Evolutionary conservation across 139 green algal genomes (phyloP).

Genomic region (Coelastrella sp.): DNA sequence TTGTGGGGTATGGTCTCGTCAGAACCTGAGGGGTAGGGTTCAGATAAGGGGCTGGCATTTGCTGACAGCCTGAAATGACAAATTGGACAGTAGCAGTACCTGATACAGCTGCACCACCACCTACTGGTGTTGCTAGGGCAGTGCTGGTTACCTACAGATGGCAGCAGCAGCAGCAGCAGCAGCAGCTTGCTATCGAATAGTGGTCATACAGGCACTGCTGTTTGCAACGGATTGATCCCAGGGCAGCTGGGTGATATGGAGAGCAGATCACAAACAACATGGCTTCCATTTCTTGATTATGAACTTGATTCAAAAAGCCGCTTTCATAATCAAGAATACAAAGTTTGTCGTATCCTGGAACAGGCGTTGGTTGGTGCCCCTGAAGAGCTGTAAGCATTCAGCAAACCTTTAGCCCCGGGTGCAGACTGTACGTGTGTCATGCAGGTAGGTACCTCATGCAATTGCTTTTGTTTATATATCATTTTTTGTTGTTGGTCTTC

Average conservation of each 20-base stretch:
- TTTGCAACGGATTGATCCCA: no score
- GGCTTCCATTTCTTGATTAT: no score
- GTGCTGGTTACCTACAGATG: constrained; percentile 24
- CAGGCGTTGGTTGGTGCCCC: neutral
- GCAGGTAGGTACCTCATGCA: neutral
- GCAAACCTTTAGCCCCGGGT: neutral
- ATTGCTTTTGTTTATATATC: neutral
- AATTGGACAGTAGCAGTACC: neutral
- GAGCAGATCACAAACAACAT: no score
- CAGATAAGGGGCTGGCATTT: neutral
- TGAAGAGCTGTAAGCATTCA: neutral
- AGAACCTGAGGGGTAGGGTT: no score
- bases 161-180: neutral
- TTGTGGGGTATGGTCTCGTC: neutral
- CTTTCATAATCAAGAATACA: no score
- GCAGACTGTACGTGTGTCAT: neutral
- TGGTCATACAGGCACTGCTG: no score
- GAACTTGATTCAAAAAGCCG: no score
- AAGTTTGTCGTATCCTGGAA: neutral
- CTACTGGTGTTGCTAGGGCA: neutral
- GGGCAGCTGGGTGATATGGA: no score
- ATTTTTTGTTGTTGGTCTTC: neutral
- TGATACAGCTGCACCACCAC: neutral
- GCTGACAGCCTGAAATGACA: neutral
- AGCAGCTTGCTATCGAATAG: no score